Percentiles rank a stretch among this genome's conserved stretches.
phyloP scores from a whole-genome alignment of 2,329 filamentous ascomycete genomes.

The Achaetomium macrosporum region DNA sequence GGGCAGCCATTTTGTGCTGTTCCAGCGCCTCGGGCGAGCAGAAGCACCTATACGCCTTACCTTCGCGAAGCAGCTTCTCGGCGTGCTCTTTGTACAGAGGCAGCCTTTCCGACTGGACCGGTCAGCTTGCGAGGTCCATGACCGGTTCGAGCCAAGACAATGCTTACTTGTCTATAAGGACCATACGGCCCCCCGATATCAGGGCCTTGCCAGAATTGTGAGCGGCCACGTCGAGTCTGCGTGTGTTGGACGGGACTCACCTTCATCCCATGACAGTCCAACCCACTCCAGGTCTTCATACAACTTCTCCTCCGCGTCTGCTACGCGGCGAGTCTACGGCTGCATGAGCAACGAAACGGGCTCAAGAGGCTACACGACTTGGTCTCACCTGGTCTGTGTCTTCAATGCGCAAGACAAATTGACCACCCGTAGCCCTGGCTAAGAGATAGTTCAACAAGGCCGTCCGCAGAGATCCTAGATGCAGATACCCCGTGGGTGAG shows the following conservation, averaged over 20 bases:
- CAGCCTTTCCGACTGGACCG: conserved; percentile 67
- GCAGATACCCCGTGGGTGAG: conserved; percentile 88
- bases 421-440: conserved; percentile 79
- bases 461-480: conserved; percentile 85
- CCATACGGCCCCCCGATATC: conserved; percentile 74
- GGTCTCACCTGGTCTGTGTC: conserved; percentile 79
- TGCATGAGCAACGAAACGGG: neutral
- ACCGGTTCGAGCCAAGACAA: neutral
- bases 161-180: conserved; percentile 72
- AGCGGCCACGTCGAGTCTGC: neutral
- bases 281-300: conserved; percentile 82
- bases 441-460: conserved; percentile 93
- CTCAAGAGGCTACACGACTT: neutral
- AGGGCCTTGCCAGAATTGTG: conserved; percentile 51
- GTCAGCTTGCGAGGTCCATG: neutral
- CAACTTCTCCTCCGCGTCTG: conserved; percentile 70
- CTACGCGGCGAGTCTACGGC: conserved; percentile 68
- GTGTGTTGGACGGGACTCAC: conserved; percentile 32
- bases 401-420: conserved; percentile 87
- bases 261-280: conserved; percentile 90
- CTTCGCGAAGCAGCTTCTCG: conserved; percentile 59
- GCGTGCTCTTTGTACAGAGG: conserved; percentile 66
- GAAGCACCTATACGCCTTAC: conserved; percentile 88
- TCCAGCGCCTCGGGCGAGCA: conserved; percentile 70
- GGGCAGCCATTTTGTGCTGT: conserved; percentile 56